These are phyloP conservation scores for Pholiota adiposa DNA, from an alignment of 1,284 basidiomycete genomes.

Conservation along the genomic window DNA sequence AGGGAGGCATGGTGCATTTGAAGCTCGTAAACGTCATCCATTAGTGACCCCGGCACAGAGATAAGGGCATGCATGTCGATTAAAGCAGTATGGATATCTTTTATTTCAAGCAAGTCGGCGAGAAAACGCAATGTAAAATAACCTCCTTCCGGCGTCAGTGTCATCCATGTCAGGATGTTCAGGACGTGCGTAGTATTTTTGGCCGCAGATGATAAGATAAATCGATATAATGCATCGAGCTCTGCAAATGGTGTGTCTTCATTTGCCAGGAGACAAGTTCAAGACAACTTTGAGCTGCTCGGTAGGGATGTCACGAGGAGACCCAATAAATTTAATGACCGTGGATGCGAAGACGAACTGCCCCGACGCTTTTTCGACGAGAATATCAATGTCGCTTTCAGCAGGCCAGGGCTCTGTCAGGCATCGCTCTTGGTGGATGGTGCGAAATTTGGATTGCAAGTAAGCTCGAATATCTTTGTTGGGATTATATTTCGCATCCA, in stretches of 20 bases:
- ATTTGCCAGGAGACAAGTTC: not conserved
- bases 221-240: not conserved
- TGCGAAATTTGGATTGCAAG: not conserved
- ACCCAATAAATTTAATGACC: not conserved
- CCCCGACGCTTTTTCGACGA: conserved; percentile 7
- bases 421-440: not conserved
- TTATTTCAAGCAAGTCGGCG: not conserved
- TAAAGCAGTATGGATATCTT: not conserved
- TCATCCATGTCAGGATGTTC: not conserved
- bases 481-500: conserved; percentile 6
- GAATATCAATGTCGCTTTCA: not conserved
- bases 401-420: conserved; percentile 5
- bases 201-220: not conserved
- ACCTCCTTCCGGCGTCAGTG: too few species aligned
- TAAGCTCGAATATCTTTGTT: conserved; percentile 8
- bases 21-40: not conserved
- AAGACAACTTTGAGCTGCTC: not conserved
- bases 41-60: not conserved
- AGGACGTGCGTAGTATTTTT: not conserved
- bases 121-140: too few species aligned
- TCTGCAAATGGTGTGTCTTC: not conserved
- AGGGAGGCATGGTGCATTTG: not conserved
- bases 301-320: not conserved
- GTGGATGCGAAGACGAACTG: conserved; percentile 4
- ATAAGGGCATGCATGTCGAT: not conserved